A percentile compares a stretch with the other conserved stretches of the same genome.
These are phyloP conservation scores for Selaginella moellendorffii DNA, from an alignment of 75 land plant genomes.

Conservation along the genomic window DNA sequence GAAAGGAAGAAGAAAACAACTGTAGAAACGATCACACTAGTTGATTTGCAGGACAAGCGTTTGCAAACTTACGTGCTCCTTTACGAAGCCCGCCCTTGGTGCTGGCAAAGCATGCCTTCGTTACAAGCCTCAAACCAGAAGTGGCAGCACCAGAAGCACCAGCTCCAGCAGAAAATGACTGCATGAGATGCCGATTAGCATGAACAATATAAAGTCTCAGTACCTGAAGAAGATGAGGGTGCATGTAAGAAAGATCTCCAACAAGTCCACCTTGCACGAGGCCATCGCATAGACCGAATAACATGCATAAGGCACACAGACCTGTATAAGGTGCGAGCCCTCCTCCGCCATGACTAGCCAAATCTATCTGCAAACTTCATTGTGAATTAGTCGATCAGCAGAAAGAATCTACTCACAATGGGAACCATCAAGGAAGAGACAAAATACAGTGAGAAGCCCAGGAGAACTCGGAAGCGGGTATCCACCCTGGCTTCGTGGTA, in stretches of 20 bases:
- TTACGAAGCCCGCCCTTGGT: slow-evolving; percentile 1
- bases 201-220: not conserved
- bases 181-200: not conserved
- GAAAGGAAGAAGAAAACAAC: not conserved
- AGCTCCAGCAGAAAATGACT: not conserved
- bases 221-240: slow-evolving; percentile 1
- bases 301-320: not conserved
- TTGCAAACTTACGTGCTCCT: slow-evolving; percentile 7
- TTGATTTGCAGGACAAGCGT: not conserved
- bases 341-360: not conserved
- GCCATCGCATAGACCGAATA: not conserved
- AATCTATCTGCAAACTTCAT: slow-evolving; percentile 2
- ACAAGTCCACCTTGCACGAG: not conserved
- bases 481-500: slow-evolving; percentile 6
- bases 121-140: not conserved
- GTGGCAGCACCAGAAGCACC: slow-evolving; percentile 9
- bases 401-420: not conserved
- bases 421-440: not conserved
- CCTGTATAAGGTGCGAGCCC: not conserved
- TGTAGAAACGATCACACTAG: not conserved
- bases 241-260: slow-evolving; percentile 5
- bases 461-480: not conserved
- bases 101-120: not conserved
- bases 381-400: not conserved
- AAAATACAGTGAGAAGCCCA: not conserved